A percentile compares a stretch with the other conserved stretches of the same genome.
Evolutionary conservation across 345 rosid species (phyloP).

Genomic region (Hypericum perforatum): DNA sequence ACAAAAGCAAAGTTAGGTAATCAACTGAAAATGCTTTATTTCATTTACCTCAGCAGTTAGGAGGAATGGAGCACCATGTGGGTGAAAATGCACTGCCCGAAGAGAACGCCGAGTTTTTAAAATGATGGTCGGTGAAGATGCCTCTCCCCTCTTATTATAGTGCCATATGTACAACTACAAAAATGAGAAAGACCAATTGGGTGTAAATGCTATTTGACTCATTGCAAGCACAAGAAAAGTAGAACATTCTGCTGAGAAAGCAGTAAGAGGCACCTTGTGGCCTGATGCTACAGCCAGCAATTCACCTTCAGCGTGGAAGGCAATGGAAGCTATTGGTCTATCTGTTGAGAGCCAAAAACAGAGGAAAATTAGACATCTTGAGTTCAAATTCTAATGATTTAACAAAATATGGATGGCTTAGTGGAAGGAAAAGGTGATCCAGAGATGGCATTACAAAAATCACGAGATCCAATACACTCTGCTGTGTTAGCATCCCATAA

Average conservation of each 20-base stretch:
- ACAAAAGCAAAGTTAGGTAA: constrained; percentile 13
- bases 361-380: no score
- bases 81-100: constrained; percentile 75
- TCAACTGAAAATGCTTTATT: constrained; percentile 11
- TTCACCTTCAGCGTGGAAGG: constrained; percentile 75
- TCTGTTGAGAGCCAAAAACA: constrained; percentile 29
- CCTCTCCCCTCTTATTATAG: constrained; percentile 52
- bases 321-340: constrained; percentile 73
- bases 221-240: no score
- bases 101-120: constrained; percentile 62
- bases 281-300: constrained; percentile 73
- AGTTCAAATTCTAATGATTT: background rate
- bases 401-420: background rate
- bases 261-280: constrained; percentile 44
- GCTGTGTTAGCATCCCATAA: constrained; percentile 64
- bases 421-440: constrained; percentile 11
- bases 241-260: background rate
- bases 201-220: no score
- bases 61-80: constrained; percentile 63
- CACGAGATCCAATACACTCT: constrained; percentile 60
- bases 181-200: background rate
- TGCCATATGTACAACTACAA: constrained; percentile 63
- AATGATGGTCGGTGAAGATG: constrained; percentile 47
- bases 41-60: constrained; percentile 60
- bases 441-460: constrained; percentile 37